These are phyloP conservation scores for Sanghuangporus weigelae DNA, from an alignment of 1,284 basidiomycete genomes.

Conservation along the genomic window DNA sequence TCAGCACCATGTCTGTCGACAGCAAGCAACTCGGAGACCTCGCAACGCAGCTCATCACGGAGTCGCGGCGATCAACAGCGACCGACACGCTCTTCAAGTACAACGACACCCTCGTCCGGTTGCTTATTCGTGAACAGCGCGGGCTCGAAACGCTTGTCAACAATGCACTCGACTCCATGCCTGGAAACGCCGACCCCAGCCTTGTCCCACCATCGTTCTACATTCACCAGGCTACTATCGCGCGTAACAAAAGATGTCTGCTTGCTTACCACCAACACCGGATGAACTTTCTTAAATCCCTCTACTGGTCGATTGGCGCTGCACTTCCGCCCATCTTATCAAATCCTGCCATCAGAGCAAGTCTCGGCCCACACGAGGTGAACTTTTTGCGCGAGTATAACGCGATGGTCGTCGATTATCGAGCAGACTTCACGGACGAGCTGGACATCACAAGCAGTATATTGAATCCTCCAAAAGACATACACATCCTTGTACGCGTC, in stretches of 20 bases:
- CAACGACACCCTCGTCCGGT: conserved; percentile 83
- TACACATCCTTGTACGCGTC: conserved; percentile 75
- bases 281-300: conserved; percentile 73
- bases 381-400: conserved; percentile 87
- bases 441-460: conserved; percentile 82
- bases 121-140: conserved; percentile 87
- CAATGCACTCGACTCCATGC: conserved; percentile 35
- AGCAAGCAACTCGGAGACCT: conserved; percentile 68
- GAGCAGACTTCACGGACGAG: conserved; percentile 81
- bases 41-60: conserved; percentile 81
- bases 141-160: conserved; percentile 70
- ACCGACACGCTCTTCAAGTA: conserved; percentile 88
- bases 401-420: conserved; percentile 76
- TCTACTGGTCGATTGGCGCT: conserved; percentile 94
- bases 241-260: conserved; percentile 89
- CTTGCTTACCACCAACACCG: conserved; percentile 89
- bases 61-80: conserved; percentile 78
- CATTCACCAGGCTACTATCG: conserved; percentile 83
- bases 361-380: conserved; percentile 85
- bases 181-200: conserved; percentile 31
- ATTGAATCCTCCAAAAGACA: conserved; percentile 71
- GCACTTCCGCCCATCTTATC: conserved; percentile 82
- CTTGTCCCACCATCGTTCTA: conserved; percentile 64
- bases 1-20: conserved; percentile 6
- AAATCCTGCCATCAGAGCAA: conserved; percentile 67